These are phyloP conservation scores for Lyophyllum decastes DNA, from an alignment of 768 basidiomycete genomes.

Conservation along the genomic window DNA sequence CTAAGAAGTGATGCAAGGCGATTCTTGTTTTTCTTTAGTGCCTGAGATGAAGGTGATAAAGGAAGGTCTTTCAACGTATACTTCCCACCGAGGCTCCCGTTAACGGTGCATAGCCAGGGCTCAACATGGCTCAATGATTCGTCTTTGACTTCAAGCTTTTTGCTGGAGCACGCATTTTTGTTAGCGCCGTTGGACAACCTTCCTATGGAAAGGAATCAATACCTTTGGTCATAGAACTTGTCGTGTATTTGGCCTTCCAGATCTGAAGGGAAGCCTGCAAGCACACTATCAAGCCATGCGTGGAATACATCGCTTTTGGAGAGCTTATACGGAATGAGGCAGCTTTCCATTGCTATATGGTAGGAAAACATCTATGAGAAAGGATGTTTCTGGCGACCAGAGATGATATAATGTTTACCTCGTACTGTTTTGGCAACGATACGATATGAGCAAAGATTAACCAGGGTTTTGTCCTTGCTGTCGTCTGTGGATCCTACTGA, in stretches of 20 bases:
- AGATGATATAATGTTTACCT: slow-evolving; percentile 24
- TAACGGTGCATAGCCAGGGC: slow-evolving; percentile 11
- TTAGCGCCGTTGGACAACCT: neutral
- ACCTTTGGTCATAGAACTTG: slow-evolving; percentile 17
- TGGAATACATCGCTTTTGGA: slow-evolving; percentile 32
- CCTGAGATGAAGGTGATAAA: neutral
- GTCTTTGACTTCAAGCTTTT: slow-evolving; percentile 14
- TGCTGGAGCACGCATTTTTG: neutral
- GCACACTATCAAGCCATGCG: slow-evolving; percentile 35
- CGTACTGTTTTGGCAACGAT: slow-evolving; percentile 40
- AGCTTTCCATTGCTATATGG: slow-evolving; percentile 45
- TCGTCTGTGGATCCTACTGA: slow-evolving; percentile 11
- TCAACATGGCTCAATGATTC: slow-evolving; percentile 6
- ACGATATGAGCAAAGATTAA: slow-evolving; percentile 41
- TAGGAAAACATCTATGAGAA: neutral
- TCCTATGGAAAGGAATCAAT: neutral
- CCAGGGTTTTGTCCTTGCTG: slow-evolving; percentile 21
- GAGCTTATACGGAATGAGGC: slow-evolving; percentile 44
- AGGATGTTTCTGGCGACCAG: neutral
- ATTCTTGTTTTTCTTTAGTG: slow-evolving; percentile 1
- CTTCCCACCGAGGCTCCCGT: neutral
- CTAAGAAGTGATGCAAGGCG: slow-evolving; percentile 5
- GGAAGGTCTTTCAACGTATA: slow-evolving; percentile 9
- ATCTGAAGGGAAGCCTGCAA: slow-evolving; percentile 18
- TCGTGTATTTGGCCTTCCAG: slow-evolving; percentile 10